Conservation (phyloP, 2,329 filamentous ascomycete species). For the Epichloe amarillans region DNA sequence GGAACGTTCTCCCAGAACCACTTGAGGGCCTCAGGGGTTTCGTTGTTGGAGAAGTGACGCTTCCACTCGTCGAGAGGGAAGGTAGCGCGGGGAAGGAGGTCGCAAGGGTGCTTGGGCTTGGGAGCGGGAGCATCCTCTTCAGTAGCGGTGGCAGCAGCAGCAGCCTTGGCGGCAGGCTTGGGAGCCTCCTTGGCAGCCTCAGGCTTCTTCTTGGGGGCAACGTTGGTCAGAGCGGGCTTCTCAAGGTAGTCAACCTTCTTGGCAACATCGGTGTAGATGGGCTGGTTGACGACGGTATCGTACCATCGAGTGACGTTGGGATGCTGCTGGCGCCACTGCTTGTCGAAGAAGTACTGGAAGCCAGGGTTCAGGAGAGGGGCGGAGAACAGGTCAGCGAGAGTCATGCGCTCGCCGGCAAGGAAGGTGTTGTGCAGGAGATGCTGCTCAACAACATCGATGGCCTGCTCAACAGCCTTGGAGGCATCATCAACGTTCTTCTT, state of each 20-base stretch:
- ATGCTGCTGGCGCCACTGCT: slow-evolving; percentile 70
- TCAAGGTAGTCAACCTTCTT: slow-evolving; percentile 68
- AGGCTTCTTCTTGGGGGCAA: slow-evolving; percentile 68
- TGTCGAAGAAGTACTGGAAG: slow-evolving; percentile 91
- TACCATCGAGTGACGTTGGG: slow-evolving; percentile 89
- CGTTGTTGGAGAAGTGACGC: slow-evolving; percentile 95
- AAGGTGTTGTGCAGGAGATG: slow-evolving; percentile 89
- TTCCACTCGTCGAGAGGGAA: slow-evolving; percentile 94
- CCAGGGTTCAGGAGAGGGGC: slow-evolving; percentile 68
- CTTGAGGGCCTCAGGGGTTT: slow-evolving; percentile 72
- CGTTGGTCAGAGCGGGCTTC: slow-evolving; percentile 59
- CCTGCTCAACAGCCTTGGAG: slow-evolving; percentile 54
- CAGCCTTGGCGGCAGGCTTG: slow-evolving; percentile 36
- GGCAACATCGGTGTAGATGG: slow-evolving; percentile 73
- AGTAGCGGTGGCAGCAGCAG: slow-evolving; percentile 19
- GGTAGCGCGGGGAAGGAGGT: slow-evolving; percentile 65
- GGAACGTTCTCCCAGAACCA: slow-evolving; percentile 98
- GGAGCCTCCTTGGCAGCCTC: slow-evolving; percentile 53
- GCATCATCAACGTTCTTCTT: slow-evolving; percentile 89
- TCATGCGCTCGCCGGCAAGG: slow-evolving; percentile 95
- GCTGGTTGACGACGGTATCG: slow-evolving; percentile 84
- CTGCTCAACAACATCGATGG: slow-evolving; percentile 62
- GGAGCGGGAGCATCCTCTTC: slow-evolving; percentile 40
- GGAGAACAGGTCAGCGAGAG: slow-evolving; percentile 85
- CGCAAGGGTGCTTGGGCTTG: slow-evolving; percentile 95